phyloP scores from a whole-genome alignment of 345 rosid species.

The Camelina laxa region DNA sequence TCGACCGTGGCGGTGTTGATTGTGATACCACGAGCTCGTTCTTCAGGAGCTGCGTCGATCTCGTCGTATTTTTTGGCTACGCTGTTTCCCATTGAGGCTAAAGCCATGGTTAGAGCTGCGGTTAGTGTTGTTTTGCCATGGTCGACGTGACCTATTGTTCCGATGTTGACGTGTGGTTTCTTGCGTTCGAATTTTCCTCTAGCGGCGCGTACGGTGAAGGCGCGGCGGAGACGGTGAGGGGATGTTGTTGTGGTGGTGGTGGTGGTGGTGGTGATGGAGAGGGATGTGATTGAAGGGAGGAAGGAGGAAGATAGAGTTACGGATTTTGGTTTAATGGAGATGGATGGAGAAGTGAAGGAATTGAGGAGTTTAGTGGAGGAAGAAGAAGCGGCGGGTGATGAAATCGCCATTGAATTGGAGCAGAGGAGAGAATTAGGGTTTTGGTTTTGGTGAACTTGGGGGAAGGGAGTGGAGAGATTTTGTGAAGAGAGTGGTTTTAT shows the following conservation, averaged over 20 bases:
- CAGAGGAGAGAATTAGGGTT: constrained; percentile 29
- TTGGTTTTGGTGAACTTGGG: constrained; percentile 6
- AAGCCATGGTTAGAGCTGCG: constrained; percentile 75
- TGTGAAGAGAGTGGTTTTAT: not conserved
- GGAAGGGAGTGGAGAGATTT: not conserved
- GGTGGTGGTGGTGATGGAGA: constrained; percentile 36
- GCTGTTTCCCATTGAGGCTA: constrained; percentile 61
- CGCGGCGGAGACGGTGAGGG: constrained; percentile 14
- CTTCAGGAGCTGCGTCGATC: constrained; percentile 81
- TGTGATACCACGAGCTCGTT: constrained; percentile 78
- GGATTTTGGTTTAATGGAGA: constrained; percentile 38
- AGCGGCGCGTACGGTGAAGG: constrained; percentile 63
- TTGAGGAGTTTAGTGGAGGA: constrained; percentile 47
- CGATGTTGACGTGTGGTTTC: constrained; percentile 78
- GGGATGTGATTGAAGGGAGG: constrained; percentile 45
- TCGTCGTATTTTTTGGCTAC: constrained; percentile 74
- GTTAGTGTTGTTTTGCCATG: constrained; percentile 83
- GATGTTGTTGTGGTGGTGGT: constrained; percentile 20
- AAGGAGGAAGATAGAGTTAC: constrained; percentile 66
- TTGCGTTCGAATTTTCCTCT: constrained; percentile 82
- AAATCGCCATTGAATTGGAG: constrained; percentile 51
- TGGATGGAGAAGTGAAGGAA: constrained; percentile 38
- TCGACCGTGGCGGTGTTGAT: constrained; percentile 81
- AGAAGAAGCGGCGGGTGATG: constrained; percentile 50
- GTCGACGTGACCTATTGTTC: constrained; percentile 74